Percentiles rank a stretch among this genome's conserved stretches.
These are phyloP conservation scores for Amanita phalloides DNA, from an alignment of 768 basidiomycete species.

Conservation along the genomic window DNA sequence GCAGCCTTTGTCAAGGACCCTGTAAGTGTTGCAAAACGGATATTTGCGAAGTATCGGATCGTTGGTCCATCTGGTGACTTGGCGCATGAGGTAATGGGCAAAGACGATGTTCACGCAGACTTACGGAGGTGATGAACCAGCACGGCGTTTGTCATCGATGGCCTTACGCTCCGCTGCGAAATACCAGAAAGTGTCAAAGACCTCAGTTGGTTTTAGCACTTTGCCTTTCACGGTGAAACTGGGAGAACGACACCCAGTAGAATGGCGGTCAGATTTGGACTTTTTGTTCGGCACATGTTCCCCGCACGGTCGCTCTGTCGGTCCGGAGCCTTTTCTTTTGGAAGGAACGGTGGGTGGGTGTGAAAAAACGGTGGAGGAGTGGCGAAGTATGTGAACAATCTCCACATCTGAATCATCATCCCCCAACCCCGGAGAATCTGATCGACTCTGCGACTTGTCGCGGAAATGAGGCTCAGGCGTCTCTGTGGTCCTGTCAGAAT, in stretches of 20 bases:
- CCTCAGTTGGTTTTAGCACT: constrained; percentile 32
- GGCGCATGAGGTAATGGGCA: not conserved
- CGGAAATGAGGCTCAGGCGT: constrained; percentile 1
- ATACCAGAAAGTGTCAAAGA: constrained; percentile 53
- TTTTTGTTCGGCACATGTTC: not conserved
- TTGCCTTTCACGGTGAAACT: constrained; percentile 27
- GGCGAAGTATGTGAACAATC: not conserved
- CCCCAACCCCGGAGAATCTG: not conserved
- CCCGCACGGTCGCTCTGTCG: not conserved
- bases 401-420: constrained; percentile 1
- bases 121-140: constrained; percentile 40
- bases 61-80: constrained; percentile 47
- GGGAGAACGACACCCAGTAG: not conserved
- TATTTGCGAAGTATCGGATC: constrained; percentile 45
- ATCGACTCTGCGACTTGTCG: not conserved
- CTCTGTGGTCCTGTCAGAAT: constrained; percentile 1
- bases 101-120: constrained; percentile 13
- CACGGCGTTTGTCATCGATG: constrained; percentile 43
- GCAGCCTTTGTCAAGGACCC: constrained; percentile 58
- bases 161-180: constrained; percentile 47
- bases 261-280: not conserved
- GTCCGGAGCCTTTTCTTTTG: not conserved
- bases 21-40: constrained; percentile 67
- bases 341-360: not conserved
- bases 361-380: not conserved